A percentile compares a stretch with the other conserved stretches of the same genome.
phyloP scores from a whole-genome alignment of 1,284 basidiomycete genomes.

The Veloboletus limbatus region DNA sequence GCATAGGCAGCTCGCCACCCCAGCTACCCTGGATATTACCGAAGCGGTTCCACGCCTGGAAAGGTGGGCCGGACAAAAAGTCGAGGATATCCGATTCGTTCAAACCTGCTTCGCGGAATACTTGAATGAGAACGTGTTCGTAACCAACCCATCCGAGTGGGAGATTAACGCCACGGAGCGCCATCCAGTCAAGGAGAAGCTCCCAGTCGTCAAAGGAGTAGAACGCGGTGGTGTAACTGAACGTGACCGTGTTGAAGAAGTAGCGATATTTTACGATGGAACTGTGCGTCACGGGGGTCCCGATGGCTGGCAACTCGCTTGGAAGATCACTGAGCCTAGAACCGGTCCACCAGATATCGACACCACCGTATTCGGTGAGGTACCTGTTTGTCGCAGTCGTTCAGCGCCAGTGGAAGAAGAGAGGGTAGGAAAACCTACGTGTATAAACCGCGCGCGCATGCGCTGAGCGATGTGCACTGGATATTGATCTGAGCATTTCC shows the following conservation, averaged over 20 bases:
- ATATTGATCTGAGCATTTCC: slow-evolving; percentile 14
- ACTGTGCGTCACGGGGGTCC: slow-evolving; percentile 30
- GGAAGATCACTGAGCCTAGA: slow-evolving; percentile 38
- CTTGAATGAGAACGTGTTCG: slow-evolving; percentile 38
- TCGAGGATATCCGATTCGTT: slow-evolving; percentile 34
- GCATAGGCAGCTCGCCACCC: slow-evolving; percentile 35
- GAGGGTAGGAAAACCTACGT: slow-evolving; percentile 13
- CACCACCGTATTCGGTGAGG: slow-evolving; percentile 36
- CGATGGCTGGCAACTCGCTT: slow-evolving; percentile 31
- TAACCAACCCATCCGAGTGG: slow-evolving; percentile 45
- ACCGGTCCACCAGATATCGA: slow-evolving; percentile 46
- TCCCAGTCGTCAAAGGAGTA: slow-evolving; percentile 43
- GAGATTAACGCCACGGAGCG: slow-evolving; percentile 43
- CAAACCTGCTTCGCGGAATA: slow-evolving; percentile 40
- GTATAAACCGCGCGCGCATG: slow-evolving; percentile 28
- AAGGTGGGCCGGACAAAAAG: slow-evolving; percentile 43
- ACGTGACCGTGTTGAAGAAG: slow-evolving; percentile 46
- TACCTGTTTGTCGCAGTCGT: slow-evolving; percentile 28
- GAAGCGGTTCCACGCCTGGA: slow-evolving; percentile 44
- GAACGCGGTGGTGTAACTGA: slow-evolving; percentile 42
- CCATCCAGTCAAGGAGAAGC: slow-evolving; percentile 45
- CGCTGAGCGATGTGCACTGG: slow-evolving; percentile 26
- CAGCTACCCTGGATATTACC: slow-evolving; percentile 45
- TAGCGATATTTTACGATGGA: slow-evolving; percentile 41
- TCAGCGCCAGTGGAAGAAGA: neutral